Evolutionary conservation across 352 stramenopile genomes (phyloP).

Genomic region (Pythium diclinum): DNA sequence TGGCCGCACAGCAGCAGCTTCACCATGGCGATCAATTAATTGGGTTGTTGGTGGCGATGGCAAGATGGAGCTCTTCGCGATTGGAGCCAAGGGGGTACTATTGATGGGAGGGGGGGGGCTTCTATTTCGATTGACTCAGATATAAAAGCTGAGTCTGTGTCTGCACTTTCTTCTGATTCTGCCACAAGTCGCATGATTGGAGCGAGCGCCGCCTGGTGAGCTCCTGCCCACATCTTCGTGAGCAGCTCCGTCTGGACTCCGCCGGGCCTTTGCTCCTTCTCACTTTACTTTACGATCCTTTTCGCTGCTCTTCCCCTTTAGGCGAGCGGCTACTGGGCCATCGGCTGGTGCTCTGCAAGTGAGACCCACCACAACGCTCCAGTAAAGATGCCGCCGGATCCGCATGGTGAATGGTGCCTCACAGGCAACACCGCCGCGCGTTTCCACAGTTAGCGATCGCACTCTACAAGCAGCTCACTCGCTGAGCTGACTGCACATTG

Average conservation of each 20-base stretch:
- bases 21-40: conserved; percentile 37
- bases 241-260: background rate
- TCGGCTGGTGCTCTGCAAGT: background rate
- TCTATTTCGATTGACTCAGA: background rate
- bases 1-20: conserved; percentile 76
- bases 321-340: background rate
- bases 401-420: background rate
- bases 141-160: background rate
- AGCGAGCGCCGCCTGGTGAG: background rate
- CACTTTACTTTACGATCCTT: background rate
- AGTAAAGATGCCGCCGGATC: background rate
- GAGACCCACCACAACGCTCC: background rate
- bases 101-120: background rate
- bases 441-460: background rate
- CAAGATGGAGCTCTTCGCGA: background rate
- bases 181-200: background rate
- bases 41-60: background rate
- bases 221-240: conserved; percentile 4
- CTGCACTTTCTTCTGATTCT: background rate
- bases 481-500: background rate
- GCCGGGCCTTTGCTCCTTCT: background rate
- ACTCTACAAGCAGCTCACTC: background rate
- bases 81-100: background rate
- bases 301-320: background rate
- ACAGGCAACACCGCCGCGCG: background rate